A percentile compares a stretch with the other conserved stretches of the same genome.
These are phyloP conservation scores for Hypoxylon sp. DNA, from an alignment of 2,329 filamentous ascomycete species.

Conservation along the genomic window DNA sequence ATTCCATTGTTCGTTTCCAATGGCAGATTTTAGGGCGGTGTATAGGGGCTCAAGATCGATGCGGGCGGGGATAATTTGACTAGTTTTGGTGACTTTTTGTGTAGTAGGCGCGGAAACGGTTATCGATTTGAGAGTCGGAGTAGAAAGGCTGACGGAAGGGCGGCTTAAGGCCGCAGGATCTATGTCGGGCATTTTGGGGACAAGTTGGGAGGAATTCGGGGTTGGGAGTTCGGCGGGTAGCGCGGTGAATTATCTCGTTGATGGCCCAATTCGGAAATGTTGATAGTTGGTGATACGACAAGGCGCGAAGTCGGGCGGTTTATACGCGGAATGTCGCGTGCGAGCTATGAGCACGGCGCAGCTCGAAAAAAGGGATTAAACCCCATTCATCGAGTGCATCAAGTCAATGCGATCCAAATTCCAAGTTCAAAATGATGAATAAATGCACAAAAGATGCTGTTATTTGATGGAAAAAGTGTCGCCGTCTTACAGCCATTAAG, in stretches of 20 bases:
- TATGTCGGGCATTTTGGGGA: slow-evolving; percentile 74
- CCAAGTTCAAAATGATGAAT: slow-evolving; percentile 44
- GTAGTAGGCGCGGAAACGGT: slow-evolving; percentile 65
- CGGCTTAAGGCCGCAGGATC: slow-evolving; percentile 78
- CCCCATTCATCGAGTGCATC: slow-evolving; percentile 48
- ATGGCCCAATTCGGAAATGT: slow-evolving; percentile 40
- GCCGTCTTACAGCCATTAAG: slow-evolving; percentile 37
- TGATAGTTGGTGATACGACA: slow-evolving; percentile 45
- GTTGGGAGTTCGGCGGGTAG: slow-evolving; percentile 41
- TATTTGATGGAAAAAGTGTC: slow-evolving; percentile 48
- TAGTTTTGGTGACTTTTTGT: slow-evolving; percentile 70
- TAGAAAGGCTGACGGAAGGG: slow-evolving; percentile 70
- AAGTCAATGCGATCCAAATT: slow-evolving; percentile 48
- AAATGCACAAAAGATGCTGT: slow-evolving; percentile 26
- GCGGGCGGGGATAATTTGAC: slow-evolving; percentile 74
- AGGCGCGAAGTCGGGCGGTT: slow-evolving; percentile 43
- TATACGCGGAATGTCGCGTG: slow-evolving; percentile 48
- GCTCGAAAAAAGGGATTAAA: slow-evolving; percentile 50
- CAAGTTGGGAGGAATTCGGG: slow-evolving; percentile 32
- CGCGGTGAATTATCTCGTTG: slow-evolving; percentile 27
- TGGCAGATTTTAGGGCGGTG: slow-evolving; percentile 71
- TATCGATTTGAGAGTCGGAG: slow-evolving; percentile 73
- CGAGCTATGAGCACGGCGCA: slow-evolving; percentile 49
- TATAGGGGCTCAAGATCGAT: slow-evolving; percentile 79
- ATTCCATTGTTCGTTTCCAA: slow-evolving; percentile 74